These are phyloP conservation scores for Talaromyces thailandensis DNA, from an alignment of 495 filamentous ascomycete genomes.

Conservation along the genomic window DNA sequence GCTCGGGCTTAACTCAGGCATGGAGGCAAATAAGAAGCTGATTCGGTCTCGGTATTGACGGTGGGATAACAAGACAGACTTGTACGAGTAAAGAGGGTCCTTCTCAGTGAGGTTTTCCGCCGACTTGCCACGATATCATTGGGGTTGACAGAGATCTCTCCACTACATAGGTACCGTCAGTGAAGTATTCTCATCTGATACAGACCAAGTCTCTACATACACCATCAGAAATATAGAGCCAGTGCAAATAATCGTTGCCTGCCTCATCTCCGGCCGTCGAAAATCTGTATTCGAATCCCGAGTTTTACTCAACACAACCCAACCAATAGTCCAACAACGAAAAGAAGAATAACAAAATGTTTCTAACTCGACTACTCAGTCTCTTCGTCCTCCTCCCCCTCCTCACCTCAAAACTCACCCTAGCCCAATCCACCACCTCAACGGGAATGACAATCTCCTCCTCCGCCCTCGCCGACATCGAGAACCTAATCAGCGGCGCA, in stretches of 20 bases:
- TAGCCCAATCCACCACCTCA: constrained; percentile 23
- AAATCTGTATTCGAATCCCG: background rate
- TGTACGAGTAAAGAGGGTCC: background rate
- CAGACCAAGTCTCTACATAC: background rate
- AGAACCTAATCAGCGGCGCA: constrained; percentile 15
- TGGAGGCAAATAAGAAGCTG: background rate
- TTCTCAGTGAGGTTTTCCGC: background rate
- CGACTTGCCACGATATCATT: background rate
- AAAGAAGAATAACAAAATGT: constrained; percentile 15
- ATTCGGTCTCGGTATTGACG: background rate
- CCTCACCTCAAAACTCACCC: constrained; percentile 11
- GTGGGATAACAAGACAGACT: background rate
- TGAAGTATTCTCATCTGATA: background rate
- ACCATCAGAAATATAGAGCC: background rate
- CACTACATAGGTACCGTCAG: background rate
- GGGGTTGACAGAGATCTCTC: background rate
- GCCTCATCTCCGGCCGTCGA: background rate
- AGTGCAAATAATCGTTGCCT: background rate
- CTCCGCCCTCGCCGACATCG: constrained; percentile 18
- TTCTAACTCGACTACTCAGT: constrained; percentile 16
- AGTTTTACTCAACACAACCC: background rate
- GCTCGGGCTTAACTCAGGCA: background rate
- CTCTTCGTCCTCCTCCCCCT: constrained; percentile 19
- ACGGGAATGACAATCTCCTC: constrained; percentile 21
- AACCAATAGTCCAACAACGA: background rate